These are phyloP conservation scores for Puccinia triticina DNA, from an alignment of 1,284 basidiomycete species.

Conservation along the genomic window DNA sequence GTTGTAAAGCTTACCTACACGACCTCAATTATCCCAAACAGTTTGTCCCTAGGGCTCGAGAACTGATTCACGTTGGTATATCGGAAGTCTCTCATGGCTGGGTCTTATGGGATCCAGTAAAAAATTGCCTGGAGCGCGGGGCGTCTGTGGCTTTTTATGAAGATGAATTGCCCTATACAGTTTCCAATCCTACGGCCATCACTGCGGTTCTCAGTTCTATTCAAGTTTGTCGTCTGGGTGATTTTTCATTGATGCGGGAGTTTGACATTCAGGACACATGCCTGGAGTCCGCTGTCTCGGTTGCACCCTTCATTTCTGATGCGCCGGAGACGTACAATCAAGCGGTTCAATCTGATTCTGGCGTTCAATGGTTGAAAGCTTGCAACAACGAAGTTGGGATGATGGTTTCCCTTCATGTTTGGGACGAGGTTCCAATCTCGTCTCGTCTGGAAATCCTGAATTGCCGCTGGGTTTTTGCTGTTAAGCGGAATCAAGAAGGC, in stretches of 20 bases:
- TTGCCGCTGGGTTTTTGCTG: not conserved
- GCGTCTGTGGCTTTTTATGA: not conserved
- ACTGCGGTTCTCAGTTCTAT: not conserved
- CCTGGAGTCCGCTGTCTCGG: too few relatives aligned
- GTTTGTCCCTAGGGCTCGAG: not conserved
- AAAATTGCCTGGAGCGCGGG: not conserved
- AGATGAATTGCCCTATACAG: too few relatives aligned
- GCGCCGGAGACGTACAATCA: not conserved
- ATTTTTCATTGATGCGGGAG: not conserved
- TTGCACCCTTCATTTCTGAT: too few relatives aligned
- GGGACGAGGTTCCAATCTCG: too few relatives aligned
- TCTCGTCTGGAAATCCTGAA: too few relatives aligned
- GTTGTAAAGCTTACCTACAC: not conserved
- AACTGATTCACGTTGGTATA: not conserved
- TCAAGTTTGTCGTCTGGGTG: not conserved
- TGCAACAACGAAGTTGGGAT: too few relatives aligned
- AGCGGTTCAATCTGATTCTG: not conserved
- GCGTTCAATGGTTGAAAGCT: too few relatives aligned
- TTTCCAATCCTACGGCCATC: not conserved
- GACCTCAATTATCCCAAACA: not conserved
- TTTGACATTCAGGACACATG: not conserved
- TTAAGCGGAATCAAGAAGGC: not conserved
- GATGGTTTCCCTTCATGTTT: too few relatives aligned
- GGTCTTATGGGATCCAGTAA: not conserved
- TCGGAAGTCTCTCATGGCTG: not conserved